Evolutionary conservation across 2,329 filamentous ascomycete genomes (phyloP).

Genomic region (Aspergillus versicolor): DNA sequence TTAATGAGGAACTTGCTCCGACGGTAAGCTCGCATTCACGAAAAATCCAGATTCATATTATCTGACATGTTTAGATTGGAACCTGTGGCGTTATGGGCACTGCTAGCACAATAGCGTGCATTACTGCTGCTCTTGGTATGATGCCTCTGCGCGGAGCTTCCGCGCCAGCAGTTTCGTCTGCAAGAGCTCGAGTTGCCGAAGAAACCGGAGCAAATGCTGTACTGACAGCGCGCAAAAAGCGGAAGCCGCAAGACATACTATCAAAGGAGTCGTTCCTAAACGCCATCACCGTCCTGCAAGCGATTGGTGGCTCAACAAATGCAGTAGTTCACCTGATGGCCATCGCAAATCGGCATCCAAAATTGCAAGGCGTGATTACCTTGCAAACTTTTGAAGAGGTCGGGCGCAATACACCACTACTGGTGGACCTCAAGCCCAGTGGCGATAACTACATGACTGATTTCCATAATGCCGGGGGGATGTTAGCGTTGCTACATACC

Average conservation of each 20-base stretch:
- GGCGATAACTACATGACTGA: constrained; percentile 57
- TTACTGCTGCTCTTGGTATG: constrained; percentile 53
- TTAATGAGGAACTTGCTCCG: constrained; percentile 72
- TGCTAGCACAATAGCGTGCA: constrained; percentile 57
- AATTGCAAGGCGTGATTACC: constrained; percentile 45
- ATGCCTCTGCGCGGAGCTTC: constrained; percentile 55
- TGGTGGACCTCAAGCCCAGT: constrained; percentile 55
- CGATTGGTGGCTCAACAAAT: constrained; percentile 58
- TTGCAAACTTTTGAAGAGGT: constrained; percentile 50
- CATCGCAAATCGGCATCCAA: constrained; percentile 55
- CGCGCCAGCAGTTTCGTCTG: constrained; percentile 54
- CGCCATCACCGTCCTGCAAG: constrained; percentile 54
- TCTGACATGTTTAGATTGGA: constrained; percentile 35
- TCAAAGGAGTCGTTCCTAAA: constrained; percentile 52
- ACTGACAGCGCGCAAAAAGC: constrained; percentile 37
- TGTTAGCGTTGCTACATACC: constrained; percentile 49
- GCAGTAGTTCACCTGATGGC: constrained; percentile 56
- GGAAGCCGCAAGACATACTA: constrained; percentile 47
- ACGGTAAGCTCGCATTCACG: constrained; percentile 50
- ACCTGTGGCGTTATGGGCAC: constrained; percentile 61
- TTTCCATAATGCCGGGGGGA: constrained; percentile 55
- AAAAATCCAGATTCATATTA: too few relatives aligned
- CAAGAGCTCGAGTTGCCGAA: constrained; percentile 54
- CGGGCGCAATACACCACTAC: constrained; percentile 46
- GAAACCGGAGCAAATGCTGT: constrained; percentile 54